Conservation (phyloP, 352 stramenopile genomes). For the Plasmopara viticola region DNA sequence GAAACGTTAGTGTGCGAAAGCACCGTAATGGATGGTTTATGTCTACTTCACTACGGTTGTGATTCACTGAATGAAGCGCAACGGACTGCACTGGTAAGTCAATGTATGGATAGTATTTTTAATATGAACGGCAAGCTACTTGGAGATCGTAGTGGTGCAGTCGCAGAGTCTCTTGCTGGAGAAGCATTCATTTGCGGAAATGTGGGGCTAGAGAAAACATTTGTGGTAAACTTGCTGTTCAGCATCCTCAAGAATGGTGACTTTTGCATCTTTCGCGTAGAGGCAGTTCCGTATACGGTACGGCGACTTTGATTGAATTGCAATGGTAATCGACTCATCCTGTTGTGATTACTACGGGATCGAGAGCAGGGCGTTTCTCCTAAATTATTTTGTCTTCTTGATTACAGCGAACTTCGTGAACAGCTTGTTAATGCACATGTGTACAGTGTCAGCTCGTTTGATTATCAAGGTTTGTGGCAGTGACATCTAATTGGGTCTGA, state of each 20-base stretch:
- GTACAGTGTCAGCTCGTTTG: constrained; percentile 48
- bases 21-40: constrained; percentile 65
- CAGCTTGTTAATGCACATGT: constrained; percentile 47
- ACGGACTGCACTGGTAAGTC: constrained; percentile 48
- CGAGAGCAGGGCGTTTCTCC: constrained; percentile 48
- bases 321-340: constrained; percentile 3
- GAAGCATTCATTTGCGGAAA: constrained; percentile 65
- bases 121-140: constrained; percentile 66
- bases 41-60: constrained; percentile 67
- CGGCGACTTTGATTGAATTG: constrained; percentile 4
- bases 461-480: constrained; percentile 51
- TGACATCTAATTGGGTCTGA: neutral
- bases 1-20: constrained; percentile 58
- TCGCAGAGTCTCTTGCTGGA: constrained; percentile 59
- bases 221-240: constrained; percentile 60
- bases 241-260: constrained; percentile 63
- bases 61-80: constrained; percentile 48
- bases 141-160: constrained; percentile 37
- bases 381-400: constrained; percentile 46
- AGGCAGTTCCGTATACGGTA: constrained; percentile 71
- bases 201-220: constrained; percentile 47
- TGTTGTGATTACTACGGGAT: neutral
- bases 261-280: constrained; percentile 58
- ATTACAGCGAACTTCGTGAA: constrained; percentile 38
- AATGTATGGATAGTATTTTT: constrained; percentile 53